Conservation (phyloP, 192 early-diverging fungal species). For the Entomortierella parvispora region DNA sequence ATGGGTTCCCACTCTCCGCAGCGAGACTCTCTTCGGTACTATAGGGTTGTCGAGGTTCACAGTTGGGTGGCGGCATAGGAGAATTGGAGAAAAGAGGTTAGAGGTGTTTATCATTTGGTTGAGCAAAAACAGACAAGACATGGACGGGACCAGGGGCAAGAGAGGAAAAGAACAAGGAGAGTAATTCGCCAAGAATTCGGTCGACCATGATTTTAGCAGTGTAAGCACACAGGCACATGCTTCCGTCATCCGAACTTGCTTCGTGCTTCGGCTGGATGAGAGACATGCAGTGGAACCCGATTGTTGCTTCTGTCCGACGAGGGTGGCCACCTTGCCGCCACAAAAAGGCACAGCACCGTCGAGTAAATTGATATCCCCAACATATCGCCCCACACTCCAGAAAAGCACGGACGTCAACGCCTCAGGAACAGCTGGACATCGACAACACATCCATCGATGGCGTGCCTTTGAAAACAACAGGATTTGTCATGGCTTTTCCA, state of each 20-base stretch:
- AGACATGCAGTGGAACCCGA: too few relatives aligned
- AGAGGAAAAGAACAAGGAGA: neutral
- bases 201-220: neutral
- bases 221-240: neutral
- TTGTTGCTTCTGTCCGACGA: too few relatives aligned
- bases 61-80: conserved; percentile 2
- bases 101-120: neutral
- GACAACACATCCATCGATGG: too few relatives aligned
- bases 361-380: too few relatives aligned
- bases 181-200: too few relatives aligned
- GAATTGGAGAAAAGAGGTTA: neutral
- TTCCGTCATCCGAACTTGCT: too few relatives aligned
- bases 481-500: conserved; percentile 42
- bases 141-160: neutral
- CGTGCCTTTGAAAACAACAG: neutral
- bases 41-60: neutral
- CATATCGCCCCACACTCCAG: too few relatives aligned
- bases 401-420: too few relatives aligned
- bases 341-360: too few relatives aligned
- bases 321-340: too few relatives aligned
- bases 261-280: too few relatives aligned
- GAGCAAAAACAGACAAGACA: neutral
- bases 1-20: neutral
- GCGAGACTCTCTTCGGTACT: conserved; percentile 29
- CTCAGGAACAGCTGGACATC: too few relatives aligned